phyloP scores from a whole-genome alignment of 2,329 filamentous ascomycete species.

The Botrytis deweyae region DNA sequence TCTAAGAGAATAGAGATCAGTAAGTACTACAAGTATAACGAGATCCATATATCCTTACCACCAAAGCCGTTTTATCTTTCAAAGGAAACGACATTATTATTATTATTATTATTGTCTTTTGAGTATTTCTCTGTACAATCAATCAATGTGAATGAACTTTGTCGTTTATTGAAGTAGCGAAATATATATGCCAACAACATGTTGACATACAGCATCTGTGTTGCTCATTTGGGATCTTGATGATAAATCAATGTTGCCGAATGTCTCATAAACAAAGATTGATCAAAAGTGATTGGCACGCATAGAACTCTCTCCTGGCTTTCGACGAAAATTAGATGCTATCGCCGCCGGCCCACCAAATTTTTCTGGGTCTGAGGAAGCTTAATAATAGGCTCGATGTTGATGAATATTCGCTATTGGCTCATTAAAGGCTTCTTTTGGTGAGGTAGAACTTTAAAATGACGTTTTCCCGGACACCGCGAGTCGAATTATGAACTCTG shows the following conservation, averaged over 20 bases:
- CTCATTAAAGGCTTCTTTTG: neutral
- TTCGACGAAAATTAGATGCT: neutral
- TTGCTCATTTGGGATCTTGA: neutral
- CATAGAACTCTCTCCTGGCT: neutral
- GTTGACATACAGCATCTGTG: neutral
- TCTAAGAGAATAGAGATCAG: neutral
- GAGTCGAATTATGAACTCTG: neutral
- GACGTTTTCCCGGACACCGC: neutral
- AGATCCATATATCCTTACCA: neutral
- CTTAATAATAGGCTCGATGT: neutral
- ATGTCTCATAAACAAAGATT: neutral
- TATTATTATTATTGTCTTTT: neutral
- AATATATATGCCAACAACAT: neutral
- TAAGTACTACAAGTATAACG: neutral
- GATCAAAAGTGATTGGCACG: neutral
- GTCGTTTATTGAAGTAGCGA: neutral
- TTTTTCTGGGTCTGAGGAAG: neutral
- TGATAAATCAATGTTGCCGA: neutral
- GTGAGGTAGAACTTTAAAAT: neutral
- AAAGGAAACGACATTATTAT: neutral
- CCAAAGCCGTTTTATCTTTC: neutral
- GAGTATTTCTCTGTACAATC: neutral
- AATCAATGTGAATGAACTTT: neutral
- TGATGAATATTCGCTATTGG: neutral
- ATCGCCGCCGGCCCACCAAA: neutral